Percentiles rank a stretch among this genome's conserved stretches.
Conservation (phyloP, 2,329 filamentous ascomycete species). For the Fusarium coicis region DNA sequence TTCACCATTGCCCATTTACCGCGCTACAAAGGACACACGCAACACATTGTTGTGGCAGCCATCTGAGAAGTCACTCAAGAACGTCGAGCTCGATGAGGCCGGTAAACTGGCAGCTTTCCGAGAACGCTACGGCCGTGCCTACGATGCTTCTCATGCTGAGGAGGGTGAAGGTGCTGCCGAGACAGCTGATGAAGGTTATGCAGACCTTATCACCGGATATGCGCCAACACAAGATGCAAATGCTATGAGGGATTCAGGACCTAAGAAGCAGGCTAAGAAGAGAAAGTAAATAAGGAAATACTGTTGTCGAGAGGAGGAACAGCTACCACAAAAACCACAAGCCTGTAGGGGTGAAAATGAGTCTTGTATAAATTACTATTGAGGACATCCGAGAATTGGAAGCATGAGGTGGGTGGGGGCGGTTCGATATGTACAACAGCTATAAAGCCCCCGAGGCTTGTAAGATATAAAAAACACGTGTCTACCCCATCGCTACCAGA, state of each 20-base stretch:
- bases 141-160: constrained; percentile 70
- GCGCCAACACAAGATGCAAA: constrained; percentile 51
- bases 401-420: constrained; percentile 35
- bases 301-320: not conserved
- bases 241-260: constrained; percentile 50
- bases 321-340: not conserved
- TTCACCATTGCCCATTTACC: constrained; percentile 71
- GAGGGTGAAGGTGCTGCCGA: constrained; percentile 40
- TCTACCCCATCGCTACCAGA: constrained; percentile 26
- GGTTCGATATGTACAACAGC: constrained; percentile 50
- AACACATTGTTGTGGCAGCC: constrained; percentile 96
- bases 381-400: constrained; percentile 18
- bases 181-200: constrained; percentile 44
- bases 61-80: constrained; percentile 79
- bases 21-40: constrained; percentile 80
- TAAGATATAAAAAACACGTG: constrained; percentile 50
- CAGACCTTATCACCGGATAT: constrained; percentile 64
- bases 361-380: constrained; percentile 37
- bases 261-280: constrained; percentile 58
- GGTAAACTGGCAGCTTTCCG: constrained; percentile 89
- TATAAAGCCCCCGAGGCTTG: constrained; percentile 47
- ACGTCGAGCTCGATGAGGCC: constrained; percentile 95
- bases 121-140: constrained; percentile 82
- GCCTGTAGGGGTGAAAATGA: constrained; percentile 16
- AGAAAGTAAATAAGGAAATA: constrained; percentile 54